phyloP scores from a whole-genome alignment of 345 rosid genomes.

The Euphorbia tirucalli region DNA sequence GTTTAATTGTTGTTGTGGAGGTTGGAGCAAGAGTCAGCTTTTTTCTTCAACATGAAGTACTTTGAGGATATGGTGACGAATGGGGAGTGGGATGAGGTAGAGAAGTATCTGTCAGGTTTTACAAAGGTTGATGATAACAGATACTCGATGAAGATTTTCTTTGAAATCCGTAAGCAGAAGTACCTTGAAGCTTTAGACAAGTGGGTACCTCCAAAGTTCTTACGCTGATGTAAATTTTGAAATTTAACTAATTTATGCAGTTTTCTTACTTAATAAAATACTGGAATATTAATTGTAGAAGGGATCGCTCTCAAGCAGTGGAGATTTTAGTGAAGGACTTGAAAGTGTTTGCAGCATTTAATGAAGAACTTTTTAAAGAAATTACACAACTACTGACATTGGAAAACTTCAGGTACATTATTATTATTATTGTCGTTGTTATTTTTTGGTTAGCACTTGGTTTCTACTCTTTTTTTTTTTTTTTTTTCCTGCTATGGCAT shows the following conservation, averaged over 20 bases:
- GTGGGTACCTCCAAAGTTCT: conserved; percentile 35
- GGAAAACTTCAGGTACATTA: conserved; percentile 73
- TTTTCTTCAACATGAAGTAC: conserved; percentile 73
- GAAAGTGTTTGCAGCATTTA: conserved; percentile 74
- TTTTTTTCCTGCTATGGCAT: too few relatives aligned
- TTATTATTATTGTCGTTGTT: not conserved
- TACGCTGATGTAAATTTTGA: not conserved
- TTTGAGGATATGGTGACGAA: conserved; percentile 87
- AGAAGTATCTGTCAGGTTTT: conserved; percentile 78
- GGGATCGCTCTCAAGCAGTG: conserved; percentile 75
- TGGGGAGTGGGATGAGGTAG: conserved; percentile 93
- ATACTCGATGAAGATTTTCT: conserved; percentile 93
- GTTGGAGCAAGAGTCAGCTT: conserved; percentile 88
- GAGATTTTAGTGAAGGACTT: conserved; percentile 84
- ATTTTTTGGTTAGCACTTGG: not conserved
- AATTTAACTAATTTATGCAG: not conserved
- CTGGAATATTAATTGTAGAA: conserved; percentile 37
- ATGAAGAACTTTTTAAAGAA: conserved; percentile 84
- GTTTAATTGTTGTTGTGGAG: conserved; percentile 31
- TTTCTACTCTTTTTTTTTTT: not conserved
- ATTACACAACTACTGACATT: conserved; percentile 72
- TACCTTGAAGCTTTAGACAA: conserved; percentile 87
- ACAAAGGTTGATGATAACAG: conserved; percentile 75
- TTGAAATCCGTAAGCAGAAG: conserved; percentile 89
- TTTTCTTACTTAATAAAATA: not conserved